Evolutionary conservation across 371 early-diverging fungal species (phyloP).

Genomic region (Mucor piriformis): DNA sequence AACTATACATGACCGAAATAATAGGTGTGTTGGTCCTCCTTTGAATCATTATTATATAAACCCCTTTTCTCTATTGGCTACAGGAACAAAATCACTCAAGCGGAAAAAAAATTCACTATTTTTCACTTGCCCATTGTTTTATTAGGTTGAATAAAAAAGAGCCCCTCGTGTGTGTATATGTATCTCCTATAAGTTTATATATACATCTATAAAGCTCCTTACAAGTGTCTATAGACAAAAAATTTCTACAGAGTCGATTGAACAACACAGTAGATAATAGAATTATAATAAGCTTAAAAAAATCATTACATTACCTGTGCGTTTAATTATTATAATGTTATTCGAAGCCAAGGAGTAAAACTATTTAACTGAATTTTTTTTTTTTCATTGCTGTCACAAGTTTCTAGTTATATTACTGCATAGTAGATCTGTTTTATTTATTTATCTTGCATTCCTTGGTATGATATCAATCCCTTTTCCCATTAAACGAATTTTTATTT

Average conservation of each 20-base stretch:
- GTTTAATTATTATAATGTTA: not conserved
- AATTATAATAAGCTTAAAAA: too few relatives aligned
- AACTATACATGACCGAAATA: not conserved
- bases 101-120: too few relatives aligned
- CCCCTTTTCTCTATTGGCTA: not conserved
- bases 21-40: not conserved
- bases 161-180: too few relatives aligned
- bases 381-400: not conserved
- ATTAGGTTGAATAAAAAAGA: too few relatives aligned
- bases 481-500: not conserved
- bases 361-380: not conserved
- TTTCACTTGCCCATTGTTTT: too few relatives aligned
- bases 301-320: not conserved
- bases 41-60: not conserved
- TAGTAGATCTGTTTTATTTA: constrained; percentile 2
- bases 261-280: too few relatives aligned
- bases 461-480: constrained; percentile 3
- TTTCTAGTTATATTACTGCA: not conserved
- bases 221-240: too few relatives aligned
- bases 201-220: too few relatives aligned
- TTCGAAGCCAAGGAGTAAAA: not conserved
- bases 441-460: constrained; percentile 1
- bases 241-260: too few relatives aligned
- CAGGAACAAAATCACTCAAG: too few relatives aligned
- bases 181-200: too few relatives aligned